Conservation (phyloP, 2,329 filamentous ascomycete genomes). For the Aspergillus melleus region DNA sequence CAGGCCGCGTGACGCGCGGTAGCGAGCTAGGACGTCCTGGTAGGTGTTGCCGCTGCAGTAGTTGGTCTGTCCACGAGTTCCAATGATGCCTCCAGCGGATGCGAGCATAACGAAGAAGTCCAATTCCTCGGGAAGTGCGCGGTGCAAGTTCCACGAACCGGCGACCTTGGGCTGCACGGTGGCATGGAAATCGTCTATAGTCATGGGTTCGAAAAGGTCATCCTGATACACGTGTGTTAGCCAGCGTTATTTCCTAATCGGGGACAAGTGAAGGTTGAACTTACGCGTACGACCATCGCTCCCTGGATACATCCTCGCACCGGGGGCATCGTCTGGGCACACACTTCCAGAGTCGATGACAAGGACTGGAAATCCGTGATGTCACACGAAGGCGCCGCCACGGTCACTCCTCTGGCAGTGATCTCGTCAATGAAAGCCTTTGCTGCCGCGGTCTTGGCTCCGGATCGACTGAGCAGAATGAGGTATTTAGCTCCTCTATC, state of each 20-base stretch:
- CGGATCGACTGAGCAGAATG: conserved; percentile 25
- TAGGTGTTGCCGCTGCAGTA: conserved; percentile 3
- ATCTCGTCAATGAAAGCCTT: conserved; percentile 4
- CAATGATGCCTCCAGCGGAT: background rate
- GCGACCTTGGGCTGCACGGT: background rate
- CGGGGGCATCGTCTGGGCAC: background rate
- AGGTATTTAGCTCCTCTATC: conserved; percentile 34
- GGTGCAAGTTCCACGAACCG: conserved; percentile 4
- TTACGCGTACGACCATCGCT: background rate
- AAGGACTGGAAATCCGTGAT: background rate
- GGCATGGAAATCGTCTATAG: no score
- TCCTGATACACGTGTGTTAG: background rate
- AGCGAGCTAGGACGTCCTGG: background rate
- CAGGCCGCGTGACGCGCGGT: background rate
- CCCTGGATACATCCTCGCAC: conserved; percentile 5
- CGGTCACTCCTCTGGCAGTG: background rate
- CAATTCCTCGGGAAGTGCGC: background rate
- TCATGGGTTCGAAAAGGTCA: background rate
- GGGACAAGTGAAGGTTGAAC: no score
- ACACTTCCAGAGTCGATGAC: background rate
- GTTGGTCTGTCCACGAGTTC: background rate
- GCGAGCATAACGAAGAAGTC: conserved; percentile 6
- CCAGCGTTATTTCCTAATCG: background rate
- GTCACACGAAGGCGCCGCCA: background rate
- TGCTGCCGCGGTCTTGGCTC: background rate